phyloP scores from a whole-genome alignment of 768 basidiomycete species.

The Tricholoma hemisulphureum region DNA sequence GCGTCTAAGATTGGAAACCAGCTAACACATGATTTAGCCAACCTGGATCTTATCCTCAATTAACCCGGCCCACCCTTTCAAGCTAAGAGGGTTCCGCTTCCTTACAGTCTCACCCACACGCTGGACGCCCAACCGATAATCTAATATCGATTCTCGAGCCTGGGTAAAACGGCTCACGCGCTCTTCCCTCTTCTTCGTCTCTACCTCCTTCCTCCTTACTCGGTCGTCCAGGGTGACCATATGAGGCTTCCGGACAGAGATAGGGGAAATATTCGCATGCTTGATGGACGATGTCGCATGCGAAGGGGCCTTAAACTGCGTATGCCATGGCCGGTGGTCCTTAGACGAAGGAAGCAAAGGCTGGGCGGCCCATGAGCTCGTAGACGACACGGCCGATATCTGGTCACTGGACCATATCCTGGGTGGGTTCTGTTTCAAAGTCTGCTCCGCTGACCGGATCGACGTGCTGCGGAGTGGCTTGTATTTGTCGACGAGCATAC shows the following conservation, averaged over 20 bases:
- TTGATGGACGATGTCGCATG: slow-evolving; percentile 54
- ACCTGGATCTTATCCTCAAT: slow-evolving; percentile 84
- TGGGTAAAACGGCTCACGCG: slow-evolving; percentile 54
- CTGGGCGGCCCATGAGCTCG: slow-evolving; percentile 47
- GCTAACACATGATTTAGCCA: neutral
- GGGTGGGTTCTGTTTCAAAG: slow-evolving; percentile 51
- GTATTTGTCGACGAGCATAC: slow-evolving; percentile 87
- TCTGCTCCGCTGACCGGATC: slow-evolving; percentile 64
- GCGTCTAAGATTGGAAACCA: neutral
- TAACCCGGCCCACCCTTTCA: slow-evolving; percentile 75
- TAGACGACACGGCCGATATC: slow-evolving; percentile 19
- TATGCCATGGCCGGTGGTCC: slow-evolving; percentile 68
- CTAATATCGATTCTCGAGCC: slow-evolving; percentile 72
- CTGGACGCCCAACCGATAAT: slow-evolving; percentile 67
- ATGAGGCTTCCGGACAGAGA: slow-evolving; percentile 16
- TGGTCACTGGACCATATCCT: slow-evolving; percentile 29
- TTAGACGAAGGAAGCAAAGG: slow-evolving; percentile 54
- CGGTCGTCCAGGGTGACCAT: slow-evolving; percentile 31
- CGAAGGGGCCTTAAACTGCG: slow-evolving; percentile 60
- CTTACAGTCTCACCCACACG: slow-evolving; percentile 17
- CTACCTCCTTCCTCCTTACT: slow-evolving; percentile 43
- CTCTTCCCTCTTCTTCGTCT: slow-evolving; percentile 50
- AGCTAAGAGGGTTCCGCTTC: slow-evolving; percentile 53
- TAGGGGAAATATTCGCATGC: slow-evolving; percentile 44
- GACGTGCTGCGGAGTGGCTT: slow-evolving; percentile 70